phyloP scores from a whole-genome alignment of 495 filamentous ascomycete genomes.

The Penicillium goetzii region DNA sequence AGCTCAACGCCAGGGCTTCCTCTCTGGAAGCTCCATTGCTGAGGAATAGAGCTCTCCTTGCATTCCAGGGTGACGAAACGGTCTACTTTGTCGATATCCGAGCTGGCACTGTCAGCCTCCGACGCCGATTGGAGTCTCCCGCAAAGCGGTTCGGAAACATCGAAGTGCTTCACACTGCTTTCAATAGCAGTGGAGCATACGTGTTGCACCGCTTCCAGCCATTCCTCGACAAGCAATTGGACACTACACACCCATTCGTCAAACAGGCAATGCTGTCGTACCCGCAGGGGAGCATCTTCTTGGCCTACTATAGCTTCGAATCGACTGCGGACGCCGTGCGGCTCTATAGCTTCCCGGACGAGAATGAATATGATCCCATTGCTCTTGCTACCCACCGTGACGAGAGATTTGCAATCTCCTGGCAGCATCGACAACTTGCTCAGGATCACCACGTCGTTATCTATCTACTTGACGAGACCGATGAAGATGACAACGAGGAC shows the following conservation, averaged over 20 bases:
- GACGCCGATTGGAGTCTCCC: slow-evolving; percentile 25
- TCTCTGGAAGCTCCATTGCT: slow-evolving; percentile 19
- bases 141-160: slow-evolving; percentile 30
- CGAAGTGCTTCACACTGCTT: slow-evolving; percentile 40
- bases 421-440: slow-evolving; percentile 38
- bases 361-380: slow-evolving; percentile 36
- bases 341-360: slow-evolving; percentile 40
- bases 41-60: slow-evolving; percentile 26
- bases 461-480: slow-evolving; percentile 26
- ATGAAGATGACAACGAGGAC: background rate
- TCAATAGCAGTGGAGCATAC: slow-evolving; percentile 32
- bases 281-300: slow-evolving; percentile 31
- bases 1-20: slow-evolving; percentile 39
- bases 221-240: slow-evolving; percentile 26
- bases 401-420: slow-evolving; percentile 46
- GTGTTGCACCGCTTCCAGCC: slow-evolving; percentile 41
- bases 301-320: slow-evolving; percentile 31
- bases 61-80: slow-evolving; percentile 31
- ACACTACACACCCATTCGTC: slow-evolving; percentile 42
- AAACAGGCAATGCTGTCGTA: slow-evolving; percentile 35
- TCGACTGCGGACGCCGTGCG: slow-evolving; percentile 14
- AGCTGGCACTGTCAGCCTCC: slow-evolving; percentile 19
- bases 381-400: slow-evolving; percentile 32
- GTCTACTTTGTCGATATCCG: slow-evolving; percentile 34
- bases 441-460: slow-evolving; percentile 35